Base-by-base conservation (phyloP, 2,329 filamentous ascomycete genomes). In the Bipolaris bicolor region DNA sequence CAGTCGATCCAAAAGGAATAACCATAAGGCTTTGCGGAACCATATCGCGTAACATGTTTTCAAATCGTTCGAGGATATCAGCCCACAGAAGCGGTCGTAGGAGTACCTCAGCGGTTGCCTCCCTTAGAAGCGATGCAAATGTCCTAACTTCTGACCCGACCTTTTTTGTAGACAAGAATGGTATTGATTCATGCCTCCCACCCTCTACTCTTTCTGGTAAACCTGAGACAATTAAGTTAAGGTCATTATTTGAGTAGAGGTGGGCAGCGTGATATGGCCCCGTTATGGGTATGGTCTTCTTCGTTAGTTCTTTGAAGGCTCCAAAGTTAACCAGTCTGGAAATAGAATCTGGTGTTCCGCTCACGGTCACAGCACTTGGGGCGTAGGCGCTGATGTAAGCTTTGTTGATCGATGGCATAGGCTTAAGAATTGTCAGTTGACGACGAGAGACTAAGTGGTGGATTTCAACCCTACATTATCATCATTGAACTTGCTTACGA, bases 211-310 rank as follows among this genome's bases (percentile, higher is more conserved):
- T 39, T 18, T 39, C 36, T 20, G 36, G 3, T 39, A 39, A 39
- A 16, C 36, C 36, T 39, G 36, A 39, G n/a, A 56, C n/a, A 34
- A 51, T 51, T 15, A 5, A 15, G 29, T 46, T 20, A 5, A 56
- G 18, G 33, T 51, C 29, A 24, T 46, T 40, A 5, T 39, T 9
- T 22, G 47, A 44, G 40, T 51, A 56, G 6, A 56, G 39, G 34
- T 56, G 53, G 18, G 47, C n/a, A 20, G 53, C 53, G n/a, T 56
- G 53, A 39, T 51, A 56, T 11, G 53, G 53, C 11, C 45, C 53
- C 13, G 40, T 46, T 10, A 51, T 52, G 13, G 54, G 54, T 41
- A 57, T 33, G 47, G 22, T 24, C 20, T 40, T 51, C 33, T 40
- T 40, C 18, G 37, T 39, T 16, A 40, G 22, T 22, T 20, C 18